Evolutionary conservation across 257 asterid species (phyloP).

Genomic region (Rauvolfia tetraphylla): DNA sequence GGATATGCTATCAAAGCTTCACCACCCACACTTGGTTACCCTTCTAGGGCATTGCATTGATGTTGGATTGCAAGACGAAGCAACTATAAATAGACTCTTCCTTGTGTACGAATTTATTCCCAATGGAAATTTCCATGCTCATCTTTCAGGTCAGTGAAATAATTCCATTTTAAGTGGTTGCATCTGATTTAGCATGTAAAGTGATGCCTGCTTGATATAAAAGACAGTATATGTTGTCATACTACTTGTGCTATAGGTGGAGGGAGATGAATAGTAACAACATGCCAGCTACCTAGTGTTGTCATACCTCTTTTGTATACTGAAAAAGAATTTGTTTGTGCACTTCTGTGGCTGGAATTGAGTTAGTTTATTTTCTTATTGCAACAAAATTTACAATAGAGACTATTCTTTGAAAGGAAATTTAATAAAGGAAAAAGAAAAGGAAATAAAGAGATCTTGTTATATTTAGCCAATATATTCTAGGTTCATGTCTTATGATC

Average conservation of each 20-base stretch:
- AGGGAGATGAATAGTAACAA: background rate
- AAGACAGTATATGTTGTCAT: background rate
- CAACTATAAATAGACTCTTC: constrained; percentile 53
- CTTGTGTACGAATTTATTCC: constrained; percentile 83
- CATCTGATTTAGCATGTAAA: constrained; percentile 2
- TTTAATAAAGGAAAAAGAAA: background rate
- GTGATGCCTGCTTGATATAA: background rate
- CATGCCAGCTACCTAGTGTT: background rate
- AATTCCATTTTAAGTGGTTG: background rate
- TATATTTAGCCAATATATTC: background rate
- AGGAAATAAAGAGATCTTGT: background rate
- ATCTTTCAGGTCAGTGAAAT: constrained; percentile 65
- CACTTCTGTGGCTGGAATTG: background rate
- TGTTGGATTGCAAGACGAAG: constrained; percentile 63
- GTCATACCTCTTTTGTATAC: too few species aligned
- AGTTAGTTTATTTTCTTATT: background rate
- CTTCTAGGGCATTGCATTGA: constrained; percentile 83
- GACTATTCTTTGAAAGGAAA: background rate
- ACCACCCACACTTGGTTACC: constrained; percentile 77
- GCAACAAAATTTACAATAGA: background rate
- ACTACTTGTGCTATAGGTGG: background rate
- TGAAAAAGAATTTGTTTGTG: background rate
- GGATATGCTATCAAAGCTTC: constrained; percentile 84
- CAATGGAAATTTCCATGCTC: constrained; percentile 65
- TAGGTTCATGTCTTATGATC: background rate